A percentile compares a stretch with the other conserved stretches of the same genome.
Evolutionary conservation across 495 filamentous ascomycete species (phyloP).

Genomic region (Sphaerosporella brunnea): DNA sequence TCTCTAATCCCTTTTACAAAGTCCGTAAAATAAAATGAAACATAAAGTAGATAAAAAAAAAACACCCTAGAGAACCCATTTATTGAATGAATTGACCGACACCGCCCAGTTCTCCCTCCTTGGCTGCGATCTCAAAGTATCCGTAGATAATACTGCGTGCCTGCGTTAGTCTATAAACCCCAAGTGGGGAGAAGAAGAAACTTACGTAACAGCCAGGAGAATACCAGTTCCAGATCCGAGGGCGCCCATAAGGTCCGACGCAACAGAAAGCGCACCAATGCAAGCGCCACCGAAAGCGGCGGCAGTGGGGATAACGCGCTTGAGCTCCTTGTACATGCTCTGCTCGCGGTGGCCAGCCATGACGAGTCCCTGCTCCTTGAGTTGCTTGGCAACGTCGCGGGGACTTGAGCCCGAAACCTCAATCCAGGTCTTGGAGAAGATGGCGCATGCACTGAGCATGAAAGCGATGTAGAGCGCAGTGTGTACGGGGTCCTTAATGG

Average conservation of each 20-base stretch:
- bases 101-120: slow-evolving; percentile 84
- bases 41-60: too few species aligned
- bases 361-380: slow-evolving; percentile 97
- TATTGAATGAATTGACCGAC: slow-evolving; percentile 23
- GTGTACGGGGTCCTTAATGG: slow-evolving; percentile 88
- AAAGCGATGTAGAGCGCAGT: slow-evolving; percentile 89
- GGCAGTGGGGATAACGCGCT: slow-evolving; percentile 95
- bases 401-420: slow-evolving; percentile 96
- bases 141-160: slow-evolving; percentile 76
- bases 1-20: too few species aligned
- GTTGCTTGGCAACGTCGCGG: slow-evolving; percentile 96
- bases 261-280: slow-evolving; percentile 93
- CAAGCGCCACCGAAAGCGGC: slow-evolving; percentile 97
- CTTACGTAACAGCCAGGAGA: slow-evolving; percentile 94
- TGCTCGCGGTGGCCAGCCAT: slow-evolving; percentile 99
- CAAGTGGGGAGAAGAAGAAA: slow-evolving; percentile 21
- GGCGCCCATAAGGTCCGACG: slow-evolving; percentile 88
- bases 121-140: slow-evolving; percentile 97
- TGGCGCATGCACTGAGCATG: slow-evolving; percentile 91
- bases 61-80: too few species aligned
- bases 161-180: background rate
- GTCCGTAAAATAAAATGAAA: too few species aligned
- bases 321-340: slow-evolving; percentile 99
- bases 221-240: slow-evolving; percentile 96
- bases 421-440: slow-evolving; percentile 99